Percentiles rank a stretch among this genome's conserved stretches.
Conservation (phyloP, 176 grass and related monocot genomes). For the Panicum miliaceum region DNA sequence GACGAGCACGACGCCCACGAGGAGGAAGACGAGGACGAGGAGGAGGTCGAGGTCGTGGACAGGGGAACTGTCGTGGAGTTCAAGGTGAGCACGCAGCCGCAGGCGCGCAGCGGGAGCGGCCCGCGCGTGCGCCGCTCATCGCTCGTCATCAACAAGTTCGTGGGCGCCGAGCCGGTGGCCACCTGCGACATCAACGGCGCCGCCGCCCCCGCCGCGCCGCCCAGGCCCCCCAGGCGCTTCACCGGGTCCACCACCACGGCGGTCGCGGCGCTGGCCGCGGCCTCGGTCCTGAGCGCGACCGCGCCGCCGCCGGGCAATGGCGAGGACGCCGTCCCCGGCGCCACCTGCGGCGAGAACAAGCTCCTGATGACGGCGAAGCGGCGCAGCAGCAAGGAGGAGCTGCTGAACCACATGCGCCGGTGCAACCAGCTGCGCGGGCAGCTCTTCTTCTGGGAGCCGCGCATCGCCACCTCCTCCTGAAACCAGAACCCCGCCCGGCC, state of each 20-base stretch:
- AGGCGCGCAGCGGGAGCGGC: slow-evolving; percentile 38
- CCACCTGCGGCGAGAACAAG: slow-evolving; percentile 65
- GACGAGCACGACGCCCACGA: slow-evolving; percentile 19
- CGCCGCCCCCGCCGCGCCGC: neutral
- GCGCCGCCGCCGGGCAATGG: slow-evolving; percentile 12
- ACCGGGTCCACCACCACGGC: slow-evolving; percentile 30
- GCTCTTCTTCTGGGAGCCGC: slow-evolving; percentile 82
- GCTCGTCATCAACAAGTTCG: slow-evolving; percentile 98
- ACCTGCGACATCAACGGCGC: neutral
- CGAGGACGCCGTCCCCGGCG: slow-evolving; percentile 26
- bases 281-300: slow-evolving; percentile 36
- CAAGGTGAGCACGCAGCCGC: slow-evolving; percentile 87
- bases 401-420: slow-evolving; percentile 70
- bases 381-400: slow-evolving; percentile 69
- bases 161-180: slow-evolving; percentile 62
- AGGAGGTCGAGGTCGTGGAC: slow-evolving; percentile 61
- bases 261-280: slow-evolving; percentile 18
- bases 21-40: slow-evolving; percentile 47
- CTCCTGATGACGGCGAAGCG: slow-evolving; percentile 76
- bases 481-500: neutral
- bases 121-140: slow-evolving; percentile 66
- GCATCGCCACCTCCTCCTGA: slow-evolving; percentile 77
- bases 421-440: slow-evolving; percentile 63
- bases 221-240: neutral
- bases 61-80: slow-evolving; percentile 67